These are phyloP conservation scores for Magnusiomyces tetraspermus DNA, from an alignment of 1,139 yeast genomes.

Conservation along the genomic window DNA sequence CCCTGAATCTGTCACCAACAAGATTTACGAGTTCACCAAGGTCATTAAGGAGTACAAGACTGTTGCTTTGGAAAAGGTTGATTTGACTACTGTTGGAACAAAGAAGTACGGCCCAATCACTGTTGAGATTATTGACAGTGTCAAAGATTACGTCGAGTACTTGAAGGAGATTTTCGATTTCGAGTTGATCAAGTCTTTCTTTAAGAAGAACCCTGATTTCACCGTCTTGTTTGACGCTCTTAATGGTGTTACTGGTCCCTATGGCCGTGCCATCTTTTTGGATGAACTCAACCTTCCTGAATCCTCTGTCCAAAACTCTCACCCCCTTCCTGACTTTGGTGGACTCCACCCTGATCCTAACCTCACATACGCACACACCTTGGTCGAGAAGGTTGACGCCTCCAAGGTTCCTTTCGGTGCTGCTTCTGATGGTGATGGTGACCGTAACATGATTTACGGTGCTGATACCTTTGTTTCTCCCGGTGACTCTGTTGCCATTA, in stretches of 20 bases:
- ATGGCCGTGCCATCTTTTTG: conserved; percentile 75
- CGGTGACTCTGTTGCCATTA: conserved; percentile 96
- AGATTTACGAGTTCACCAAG: conserved; percentile 65
- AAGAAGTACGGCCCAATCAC: conserved; percentile 41
- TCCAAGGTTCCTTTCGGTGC: conserved; percentile 89
- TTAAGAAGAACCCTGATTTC: conserved; percentile 50
- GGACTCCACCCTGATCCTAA: conserved; percentile 98
- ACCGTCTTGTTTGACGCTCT: conserved; percentile 78
- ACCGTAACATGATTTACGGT: conserved; percentile 97
- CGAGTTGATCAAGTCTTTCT: conserved; percentile 63
- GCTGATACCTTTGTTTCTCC: conserved; percentile 94
- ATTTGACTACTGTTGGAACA: conserved; percentile 50
- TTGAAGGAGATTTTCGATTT: conserved; percentile 85
- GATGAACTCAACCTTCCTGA: conserved; percentile 74
- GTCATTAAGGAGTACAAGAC: conserved; percentile 52
- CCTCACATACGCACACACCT: conserved; percentile 82
- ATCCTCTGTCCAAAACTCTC: conserved; percentile 63
- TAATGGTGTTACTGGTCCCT: conserved; percentile 97
- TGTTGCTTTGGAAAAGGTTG: conserved; percentile 46
- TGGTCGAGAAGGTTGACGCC: conserved; percentile 75
- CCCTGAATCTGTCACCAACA: conserved; percentile 89
- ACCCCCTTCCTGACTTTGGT: conserved; percentile 84
- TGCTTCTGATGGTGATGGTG: conserved; percentile 98
- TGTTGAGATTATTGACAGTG: conserved; percentile 77
- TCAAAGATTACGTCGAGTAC: conserved; percentile 66